Evolutionary conservation across 495 filamentous ascomycete species (phyloP).

Genomic region (Pseudomonodictys pantanalensis): DNA sequence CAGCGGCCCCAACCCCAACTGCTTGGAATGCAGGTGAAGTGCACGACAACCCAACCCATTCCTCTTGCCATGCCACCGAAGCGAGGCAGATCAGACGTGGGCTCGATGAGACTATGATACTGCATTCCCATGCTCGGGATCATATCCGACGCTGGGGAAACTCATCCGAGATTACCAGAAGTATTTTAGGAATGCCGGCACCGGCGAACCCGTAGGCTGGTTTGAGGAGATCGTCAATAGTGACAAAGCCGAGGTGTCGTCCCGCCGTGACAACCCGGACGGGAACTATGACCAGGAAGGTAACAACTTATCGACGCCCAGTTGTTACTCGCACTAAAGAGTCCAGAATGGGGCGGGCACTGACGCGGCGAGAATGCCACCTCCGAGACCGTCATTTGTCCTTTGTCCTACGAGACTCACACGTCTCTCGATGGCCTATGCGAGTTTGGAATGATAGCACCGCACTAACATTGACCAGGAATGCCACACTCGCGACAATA

Average conservation of each 20-base stretch:
- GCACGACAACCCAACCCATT: slow-evolving; percentile 48
- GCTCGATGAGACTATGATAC: slow-evolving; percentile 48
- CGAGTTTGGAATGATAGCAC: too few relatives aligned
- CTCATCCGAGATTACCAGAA: slow-evolving; percentile 53
- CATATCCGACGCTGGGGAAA: slow-evolving; percentile 52
- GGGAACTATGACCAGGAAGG: slow-evolving; percentile 51
- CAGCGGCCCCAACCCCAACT: neutral
- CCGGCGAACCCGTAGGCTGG: slow-evolving; percentile 52
- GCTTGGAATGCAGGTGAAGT: slow-evolving; percentile 20
- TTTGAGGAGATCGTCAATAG: slow-evolving; percentile 51
- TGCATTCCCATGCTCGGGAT: slow-evolving; percentile 50
- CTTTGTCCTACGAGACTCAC: slow-evolving; percentile 51
- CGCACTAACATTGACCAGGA: slow-evolving; percentile 30
- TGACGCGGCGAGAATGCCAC: slow-evolving; percentile 58
- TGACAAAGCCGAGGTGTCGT: slow-evolving; percentile 48
- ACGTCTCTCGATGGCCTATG: slow-evolving; percentile 53
- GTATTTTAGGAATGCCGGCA: slow-evolving; percentile 55
- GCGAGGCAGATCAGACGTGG: slow-evolving; percentile 47
- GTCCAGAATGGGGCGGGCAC: slow-evolving; percentile 55
- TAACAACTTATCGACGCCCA: neutral
- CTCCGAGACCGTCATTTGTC: slow-evolving; percentile 60
- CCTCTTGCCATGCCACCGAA: slow-evolving; percentile 56
- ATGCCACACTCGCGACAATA: slow-evolving; percentile 38
- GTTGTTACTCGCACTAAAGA: slow-evolving; percentile 10
- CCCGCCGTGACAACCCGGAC: slow-evolving; percentile 60